These are phyloP conservation scores for Arctium minus DNA, from an alignment of 129 eudicot genomes.

Conservation along the genomic window DNA sequence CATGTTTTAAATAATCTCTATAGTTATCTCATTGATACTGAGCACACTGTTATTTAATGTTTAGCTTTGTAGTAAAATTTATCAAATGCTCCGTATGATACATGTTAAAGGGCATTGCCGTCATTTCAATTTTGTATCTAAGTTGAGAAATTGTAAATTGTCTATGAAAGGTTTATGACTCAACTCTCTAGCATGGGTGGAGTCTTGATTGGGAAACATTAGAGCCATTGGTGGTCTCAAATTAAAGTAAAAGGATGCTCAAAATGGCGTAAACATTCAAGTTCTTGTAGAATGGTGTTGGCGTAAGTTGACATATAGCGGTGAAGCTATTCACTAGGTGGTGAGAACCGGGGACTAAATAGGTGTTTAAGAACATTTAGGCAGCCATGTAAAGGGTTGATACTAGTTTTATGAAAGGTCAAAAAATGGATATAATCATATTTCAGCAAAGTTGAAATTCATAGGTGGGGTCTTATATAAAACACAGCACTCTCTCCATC, in stretches of 20 bases:
- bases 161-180: no score
- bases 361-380: not conserved
- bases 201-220: not conserved
- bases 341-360: not conserved
- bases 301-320: not conserved
- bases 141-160: not conserved
- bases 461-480: not conserved
- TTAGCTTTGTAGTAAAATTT: not conserved
- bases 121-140: not conserved
- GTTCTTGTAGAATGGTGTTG: no score
- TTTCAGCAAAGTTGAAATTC: not conserved
- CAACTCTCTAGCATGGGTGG: not conserved
- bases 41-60: not conserved
- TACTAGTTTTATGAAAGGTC: not conserved
- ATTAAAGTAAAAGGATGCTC: not conserved
- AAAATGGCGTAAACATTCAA: no score
- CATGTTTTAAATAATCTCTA: not conserved
- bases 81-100: not conserved
- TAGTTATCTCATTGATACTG: not conserved
- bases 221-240: not conserved
- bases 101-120: not conserved
- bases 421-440: not conserved
- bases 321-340: not conserved
- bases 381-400: not conserved
- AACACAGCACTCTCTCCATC: not conserved